phyloP scores from a whole-genome alignment of 2,329 filamentous ascomycete species.

The Colletotrichum nymphaeae region DNA sequence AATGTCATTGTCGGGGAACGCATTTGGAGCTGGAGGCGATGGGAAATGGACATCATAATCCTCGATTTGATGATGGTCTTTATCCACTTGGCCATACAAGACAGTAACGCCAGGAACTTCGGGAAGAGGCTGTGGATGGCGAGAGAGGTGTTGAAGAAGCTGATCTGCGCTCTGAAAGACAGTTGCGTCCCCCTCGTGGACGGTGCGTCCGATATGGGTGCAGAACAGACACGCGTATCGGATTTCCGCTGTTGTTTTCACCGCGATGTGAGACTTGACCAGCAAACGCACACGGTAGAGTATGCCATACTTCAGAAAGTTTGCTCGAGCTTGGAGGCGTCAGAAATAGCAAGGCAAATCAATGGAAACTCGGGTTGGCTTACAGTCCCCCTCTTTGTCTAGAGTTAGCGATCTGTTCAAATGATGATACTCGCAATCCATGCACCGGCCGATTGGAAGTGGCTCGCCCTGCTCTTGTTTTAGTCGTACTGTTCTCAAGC shows the following conservation, averaged over 20 bases:
- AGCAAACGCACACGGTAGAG: slow-evolving; percentile 54
- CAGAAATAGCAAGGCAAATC: neutral
- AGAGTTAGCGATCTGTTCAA: slow-evolving; percentile 45
- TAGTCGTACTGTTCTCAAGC: neutral
- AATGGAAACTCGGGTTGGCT: slow-evolving; percentile 16
- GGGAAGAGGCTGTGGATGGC: slow-evolving; percentile 54
- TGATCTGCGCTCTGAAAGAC: slow-evolving; percentile 51
- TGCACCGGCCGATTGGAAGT: slow-evolving; percentile 39
- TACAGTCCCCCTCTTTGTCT: slow-evolving; percentile 45
- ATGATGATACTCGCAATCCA: slow-evolving; percentile 41
- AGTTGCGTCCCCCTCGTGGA: slow-evolving; percentile 54
- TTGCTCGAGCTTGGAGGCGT: slow-evolving; percentile 44
- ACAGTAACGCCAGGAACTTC: slow-evolving; percentile 50
- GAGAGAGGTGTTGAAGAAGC: slow-evolving; percentile 51
- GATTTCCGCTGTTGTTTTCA: slow-evolving; percentile 44
- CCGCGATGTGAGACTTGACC: slow-evolving; percentile 55
- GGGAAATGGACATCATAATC: slow-evolving; percentile 53
- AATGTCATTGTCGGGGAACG: slow-evolving; percentile 41
- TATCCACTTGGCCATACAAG: slow-evolving; percentile 45
- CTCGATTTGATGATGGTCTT: slow-evolving; percentile 38
- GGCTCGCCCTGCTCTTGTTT: slow-evolving; percentile 35
- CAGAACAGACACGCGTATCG: slow-evolving; percentile 56
- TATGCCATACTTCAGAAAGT: slow-evolving; percentile 46
- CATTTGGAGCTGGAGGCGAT: slow-evolving; percentile 40
- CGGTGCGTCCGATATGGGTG: slow-evolving; percentile 45